Evolutionary conservation across 805 yeast genomes (phyloP), one percentile per base, ranked within the genome.

Genomic region (Kodamaea jinghongensis): DNA sequence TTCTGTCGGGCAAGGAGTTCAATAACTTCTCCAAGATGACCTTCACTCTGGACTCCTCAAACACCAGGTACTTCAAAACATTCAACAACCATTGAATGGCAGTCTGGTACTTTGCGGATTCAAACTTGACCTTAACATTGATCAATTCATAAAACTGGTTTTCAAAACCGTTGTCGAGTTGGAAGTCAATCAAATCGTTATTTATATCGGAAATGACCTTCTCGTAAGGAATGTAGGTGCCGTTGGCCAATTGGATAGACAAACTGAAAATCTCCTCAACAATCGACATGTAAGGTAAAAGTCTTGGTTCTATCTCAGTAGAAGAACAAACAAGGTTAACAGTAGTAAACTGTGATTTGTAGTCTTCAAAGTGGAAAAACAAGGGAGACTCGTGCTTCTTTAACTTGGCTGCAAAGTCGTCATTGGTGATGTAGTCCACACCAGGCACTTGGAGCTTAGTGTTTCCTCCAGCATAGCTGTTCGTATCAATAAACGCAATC

Each of bases 71-170:
- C 58, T 77, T 81, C 50, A 89, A 61, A 13, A 85, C 71, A 42
- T 79, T 78, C 31, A 69, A 61, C 31, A 86, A 67, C 98, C 98
- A 93, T 16, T 78, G 75, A 28, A 90, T 79, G 1, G 91, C 88
- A 34, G 73, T 73, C 0, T 48, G 40, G 54, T 90, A 93, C 42
- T 88, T 80, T 6, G 66, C 69, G 7, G 70, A 67, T 49, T 75
- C 80, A 31, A 83, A 81, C 47, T 79, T 76, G 30, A 90, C 67
- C 40, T 70, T 76, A 8, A 89, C 68, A 42, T 75, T 69, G 28
- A 87, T 59, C 17, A 83, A 56, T 54, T 93, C 97, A 11, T 78
- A 77, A 51, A 82, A 80, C 43, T 73, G 75, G 29, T 76, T 75
- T 22, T 75, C 74, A 44, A 77, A 73, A 2, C 89, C 82, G 31